Evolutionary conservation across 2,329 filamentous ascomycete species (phyloP), one percentile per base, ranked within the genome.

Genomic region (Myriosclerotinia scirpicola): DNA sequence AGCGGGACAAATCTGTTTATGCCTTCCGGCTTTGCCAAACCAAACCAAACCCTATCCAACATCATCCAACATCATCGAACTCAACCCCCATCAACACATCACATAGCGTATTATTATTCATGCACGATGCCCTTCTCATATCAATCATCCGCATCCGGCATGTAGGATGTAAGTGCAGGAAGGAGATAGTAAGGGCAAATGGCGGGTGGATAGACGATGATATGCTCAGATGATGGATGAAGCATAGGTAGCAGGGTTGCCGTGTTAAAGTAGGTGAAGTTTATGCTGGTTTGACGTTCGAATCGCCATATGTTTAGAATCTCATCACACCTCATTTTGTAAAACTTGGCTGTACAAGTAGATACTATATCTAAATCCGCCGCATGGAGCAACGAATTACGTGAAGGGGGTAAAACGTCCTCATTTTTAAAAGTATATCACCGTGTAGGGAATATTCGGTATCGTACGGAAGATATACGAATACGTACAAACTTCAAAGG

Each of bases 111-210:
- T 64, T 66, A 56, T 67, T 67, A 30, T 44, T 69, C 58, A 71
- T 69, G 69, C 67, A 71, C 64, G 58, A 58, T 56, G 36, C 40
- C 65, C 65, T 67, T 62, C 64, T 67, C 59, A 60, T 53, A 38
- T 36, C 56, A 17, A 44, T n/a, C 53, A 67, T 58, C 52, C 40
- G 30, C 26, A 26, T 26, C 26, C 26, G 40, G 26, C 26, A 26
- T 26, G 26, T 56, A 54, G 30, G 54, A 65, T 52, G 26, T 26
- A 46, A 22, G 54, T 59, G 54, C 42, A 65, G 63, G 44, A 50
- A 46, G 3, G 26, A 26, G 42, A 59, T 22, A 14, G 54, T 22
- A 46, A 56, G 53, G 40, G n/a, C 52, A 17, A 20, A 46, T 22
- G 17, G 22, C n/a, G 54, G 44, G n/a, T 36, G 26, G 26, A 26